These are phyloP conservation scores for Leccinum truebloodii DNA, from an alignment of 768 basidiomycete species.

Conservation along the genomic window DNA sequence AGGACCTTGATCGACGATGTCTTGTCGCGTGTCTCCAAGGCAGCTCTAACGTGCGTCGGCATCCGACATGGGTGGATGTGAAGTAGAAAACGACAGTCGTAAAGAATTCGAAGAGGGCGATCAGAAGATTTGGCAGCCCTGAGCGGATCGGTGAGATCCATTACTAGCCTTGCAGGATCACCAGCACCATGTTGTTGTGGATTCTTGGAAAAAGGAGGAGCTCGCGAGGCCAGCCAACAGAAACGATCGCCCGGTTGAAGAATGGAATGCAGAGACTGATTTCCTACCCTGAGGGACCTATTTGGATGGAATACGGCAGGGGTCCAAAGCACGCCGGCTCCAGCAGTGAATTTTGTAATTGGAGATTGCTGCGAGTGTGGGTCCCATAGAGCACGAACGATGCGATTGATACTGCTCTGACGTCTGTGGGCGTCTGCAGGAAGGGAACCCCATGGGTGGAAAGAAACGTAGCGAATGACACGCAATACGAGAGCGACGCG, in stretches of 20 bases:
- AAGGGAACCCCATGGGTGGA: slow-evolving; percentile 73
- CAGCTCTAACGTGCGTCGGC: slow-evolving; percentile 38
- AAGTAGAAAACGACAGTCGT: slow-evolving; percentile 66
- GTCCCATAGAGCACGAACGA: slow-evolving; percentile 52
- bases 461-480: slow-evolving; percentile 70
- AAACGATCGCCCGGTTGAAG: slow-evolving; percentile 28
- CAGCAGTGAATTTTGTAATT: slow-evolving; percentile 47
- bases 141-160: slow-evolving; percentile 45
- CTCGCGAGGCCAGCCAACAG: slow-evolving; percentile 66
- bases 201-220: slow-evolving; percentile 45
- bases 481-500: slow-evolving; percentile 49
- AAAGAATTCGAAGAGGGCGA: slow-evolving; percentile 44
- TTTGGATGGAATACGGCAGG: slow-evolving; percentile 44
- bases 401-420: slow-evolving; percentile 43
- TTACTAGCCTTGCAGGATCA: slow-evolving; percentile 29
- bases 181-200: slow-evolving; percentile 28
- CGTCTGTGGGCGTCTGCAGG: slow-evolving; percentile 62
- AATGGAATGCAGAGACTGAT: slow-evolving; percentile 14
- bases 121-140: slow-evolving; percentile 17
- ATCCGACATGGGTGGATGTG: slow-evolving; percentile 45
- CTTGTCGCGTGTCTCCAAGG: slow-evolving; percentile 23
- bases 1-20: slow-evolving; percentile 36
- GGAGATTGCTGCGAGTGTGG: slow-evolving; percentile 20
- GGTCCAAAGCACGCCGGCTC: slow-evolving; percentile 64
- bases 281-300: slow-evolving; percentile 21